Percentiles rank a stretch among this genome's conserved stretches.
These are phyloP conservation scores for Fusarium proliferatum DNA, from an alignment of 2,329 filamentous ascomycete genomes.

Conservation along the genomic window DNA sequence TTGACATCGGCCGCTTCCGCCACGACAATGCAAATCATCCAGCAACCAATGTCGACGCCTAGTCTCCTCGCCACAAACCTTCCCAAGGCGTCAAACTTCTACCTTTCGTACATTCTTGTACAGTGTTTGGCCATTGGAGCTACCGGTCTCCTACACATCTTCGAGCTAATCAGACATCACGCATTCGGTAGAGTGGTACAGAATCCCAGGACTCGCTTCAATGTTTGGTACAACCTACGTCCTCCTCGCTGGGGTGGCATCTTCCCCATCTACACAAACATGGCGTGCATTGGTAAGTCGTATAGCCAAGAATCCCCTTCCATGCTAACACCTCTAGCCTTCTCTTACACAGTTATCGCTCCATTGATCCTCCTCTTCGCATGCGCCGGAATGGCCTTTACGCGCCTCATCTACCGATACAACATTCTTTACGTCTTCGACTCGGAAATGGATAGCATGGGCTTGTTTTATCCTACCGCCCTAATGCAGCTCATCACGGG, in stretches of 20 bases:
- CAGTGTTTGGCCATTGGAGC: constrained; percentile 87
- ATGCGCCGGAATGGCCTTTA: constrained; percentile 79
- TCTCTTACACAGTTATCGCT: constrained; percentile 88
- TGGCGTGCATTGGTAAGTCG: constrained; percentile 78
- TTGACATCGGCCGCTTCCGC: constrained; percentile 82
- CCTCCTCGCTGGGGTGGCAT: constrained; percentile 86
- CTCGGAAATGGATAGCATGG: constrained; percentile 85
- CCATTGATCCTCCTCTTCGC: constrained; percentile 87
- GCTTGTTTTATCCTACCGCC: constrained; percentile 86
- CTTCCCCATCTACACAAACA: constrained; percentile 83
- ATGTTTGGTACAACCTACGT: constrained; percentile 78
- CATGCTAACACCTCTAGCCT: constrained; percentile 60
- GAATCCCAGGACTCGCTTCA: constrained; percentile 83
- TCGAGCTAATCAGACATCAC: constrained; percentile 67
- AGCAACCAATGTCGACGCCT: constrained; percentile 71
- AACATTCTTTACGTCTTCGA: constrained; percentile 90
- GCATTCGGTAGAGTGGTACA: constrained; percentile 79
- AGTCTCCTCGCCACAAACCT: constrained; percentile 77
- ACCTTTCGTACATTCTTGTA: constrained; percentile 91
- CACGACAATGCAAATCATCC: constrained; percentile 70
- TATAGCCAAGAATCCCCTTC: too few species aligned
- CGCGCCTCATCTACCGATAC: constrained; percentile 91
- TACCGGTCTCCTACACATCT: constrained; percentile 75
- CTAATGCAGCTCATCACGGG: constrained; percentile 87
- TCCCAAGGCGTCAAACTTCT: constrained; percentile 91